These are phyloP conservation scores for Coemansia sp. DNA, from an alignment of 192 early-diverging fungal genomes.

Conservation along the genomic window DNA sequence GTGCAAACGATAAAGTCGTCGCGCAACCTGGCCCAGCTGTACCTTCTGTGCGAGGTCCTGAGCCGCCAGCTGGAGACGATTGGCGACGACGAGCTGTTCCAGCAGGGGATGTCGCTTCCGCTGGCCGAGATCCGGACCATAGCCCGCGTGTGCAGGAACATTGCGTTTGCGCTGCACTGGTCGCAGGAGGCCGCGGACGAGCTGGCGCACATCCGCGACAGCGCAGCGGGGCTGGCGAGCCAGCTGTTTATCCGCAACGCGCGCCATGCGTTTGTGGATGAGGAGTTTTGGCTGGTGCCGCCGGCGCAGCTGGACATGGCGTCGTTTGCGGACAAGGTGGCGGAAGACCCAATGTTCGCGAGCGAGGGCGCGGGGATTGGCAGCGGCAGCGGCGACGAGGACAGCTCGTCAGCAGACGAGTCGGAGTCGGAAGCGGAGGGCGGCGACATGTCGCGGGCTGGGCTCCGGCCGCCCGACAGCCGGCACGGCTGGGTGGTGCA, in stretches of 20 bases:
- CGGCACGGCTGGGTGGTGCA: constrained; percentile 55
- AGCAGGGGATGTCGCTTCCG: constrained; percentile 42
- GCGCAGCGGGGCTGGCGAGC: constrained; percentile 64
- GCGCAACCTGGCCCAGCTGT: constrained; percentile 38
- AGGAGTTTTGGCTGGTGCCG: constrained; percentile 46
- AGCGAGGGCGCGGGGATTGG: background rate
- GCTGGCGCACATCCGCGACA: constrained; percentile 57
- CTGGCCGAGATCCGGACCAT: constrained; percentile 22
- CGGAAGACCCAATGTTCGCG: constrained; percentile 46
- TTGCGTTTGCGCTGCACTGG: constrained; percentile 79
- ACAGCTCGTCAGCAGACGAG: constrained; percentile 1
- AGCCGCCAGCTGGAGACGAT: constrained; percentile 71
- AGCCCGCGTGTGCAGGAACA: constrained; percentile 54
- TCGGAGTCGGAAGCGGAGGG: constrained; percentile 12
- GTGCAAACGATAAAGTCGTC: constrained; percentile 18
- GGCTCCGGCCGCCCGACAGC: constrained; percentile 19
- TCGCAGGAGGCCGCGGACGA: constrained; percentile 32
- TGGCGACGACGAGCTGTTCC: constrained; percentile 86
- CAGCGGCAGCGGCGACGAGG: background rate
- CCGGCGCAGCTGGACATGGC: constrained; percentile 40
- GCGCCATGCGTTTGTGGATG: constrained; percentile 39
- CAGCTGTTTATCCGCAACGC: constrained; percentile 60
- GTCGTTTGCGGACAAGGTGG: constrained; percentile 44
- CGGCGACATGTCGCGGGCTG: background rate
- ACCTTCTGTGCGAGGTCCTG: constrained; percentile 72